Evolutionary conservation across 1,139 yeast species (phyloP), one percentile per base, ranked within the genome.

Genomic region (Saccharomyces hybrid): DNA sequence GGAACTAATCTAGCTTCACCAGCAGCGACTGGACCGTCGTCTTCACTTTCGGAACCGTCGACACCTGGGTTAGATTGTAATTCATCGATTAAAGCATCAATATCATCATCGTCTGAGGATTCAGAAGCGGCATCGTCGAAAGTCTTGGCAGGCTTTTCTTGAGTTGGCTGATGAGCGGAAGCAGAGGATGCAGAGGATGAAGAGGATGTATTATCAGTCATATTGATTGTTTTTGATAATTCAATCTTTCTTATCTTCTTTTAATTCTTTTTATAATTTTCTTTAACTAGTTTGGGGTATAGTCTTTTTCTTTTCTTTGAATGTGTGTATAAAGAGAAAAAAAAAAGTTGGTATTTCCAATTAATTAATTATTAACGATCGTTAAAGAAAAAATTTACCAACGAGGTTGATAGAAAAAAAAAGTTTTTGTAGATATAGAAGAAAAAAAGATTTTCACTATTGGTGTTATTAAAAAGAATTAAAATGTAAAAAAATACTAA

Each of bases 81-180:
- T 66, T 89, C 97, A 64, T 82, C 79, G 66, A 89, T 86, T 73
- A 90, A 82, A 73, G 87, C 90, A 72, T 88, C 96, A 69, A 88
- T 88, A 71, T 86, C 95, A 61, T 84, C 91, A 58, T 84, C 89
- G 60, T 83, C 88, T 57, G 79, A 85, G 55, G 78, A 79, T 61
- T 73, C 80, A 62, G 71, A 75, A 47, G 64, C 67, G 16, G 59
- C 61, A 42, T 64, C 68, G 26, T 48, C 41, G 50, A 8, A 47
- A 47, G 32, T 28, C 32, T 47, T 47, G 12, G 29, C 48, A 27
- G 48, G 48, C 29, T 48, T 28, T 19, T 38, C 44, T 38, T 38
- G 44, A 38, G 44, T 38, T 38, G 44, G 44, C 44, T 38, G 24
- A 38, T 38, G 44, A 38, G 44, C 44, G 11, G 44, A 38, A 38